A percentile compares a stretch with the other conserved stretches of the same genome.
These are phyloP conservation scores for Daedaleopsis sinensis DNA, from an alignment of 768 basidiomycete species.

Conservation along the genomic window DNA sequence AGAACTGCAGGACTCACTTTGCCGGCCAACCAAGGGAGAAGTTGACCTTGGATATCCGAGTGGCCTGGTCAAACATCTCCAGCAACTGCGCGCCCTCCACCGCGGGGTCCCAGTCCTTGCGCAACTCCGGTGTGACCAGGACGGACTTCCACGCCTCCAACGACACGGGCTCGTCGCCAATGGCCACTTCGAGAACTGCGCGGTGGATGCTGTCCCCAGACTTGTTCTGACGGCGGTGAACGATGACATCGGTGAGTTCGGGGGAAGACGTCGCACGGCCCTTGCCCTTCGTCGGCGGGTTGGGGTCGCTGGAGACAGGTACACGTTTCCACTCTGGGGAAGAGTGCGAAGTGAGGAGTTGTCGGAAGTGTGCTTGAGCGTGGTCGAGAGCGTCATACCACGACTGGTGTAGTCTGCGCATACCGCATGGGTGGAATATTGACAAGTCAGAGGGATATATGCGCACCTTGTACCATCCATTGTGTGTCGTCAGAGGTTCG, in stretches of 20 bases:
- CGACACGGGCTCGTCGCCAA: slow-evolving; percentile 55
- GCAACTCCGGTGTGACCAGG: slow-evolving; percentile 81
- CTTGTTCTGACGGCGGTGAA: slow-evolving; percentile 74
- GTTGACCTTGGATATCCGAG: slow-evolving; percentile 86
- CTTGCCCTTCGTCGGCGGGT: slow-evolving; percentile 60
- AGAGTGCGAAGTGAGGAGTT: slow-evolving; percentile 70
- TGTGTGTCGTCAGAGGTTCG: slow-evolving; percentile 14
- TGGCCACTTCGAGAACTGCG: slow-evolving; percentile 77
- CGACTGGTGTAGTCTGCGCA: slow-evolving; percentile 70
- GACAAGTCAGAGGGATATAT: neutral
- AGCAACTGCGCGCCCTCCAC: slow-evolving; percentile 83
- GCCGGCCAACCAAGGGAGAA: slow-evolving; percentile 97
- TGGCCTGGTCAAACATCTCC: slow-evolving; percentile 85
- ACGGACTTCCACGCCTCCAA: slow-evolving; percentile 83
- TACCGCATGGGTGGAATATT: neutral
- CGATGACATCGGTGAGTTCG: slow-evolving; percentile 69
- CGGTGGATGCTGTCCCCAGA: slow-evolving; percentile 79
- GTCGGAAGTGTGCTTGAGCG: slow-evolving; percentile 78
- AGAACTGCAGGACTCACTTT: slow-evolving; percentile 60
- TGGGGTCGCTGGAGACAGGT: slow-evolving; percentile 43
- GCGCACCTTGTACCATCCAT: slow-evolving; percentile 65
- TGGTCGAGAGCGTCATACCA: slow-evolving; percentile 78
- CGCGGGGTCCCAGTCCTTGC: slow-evolving; percentile 93
- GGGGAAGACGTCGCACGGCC: slow-evolving; percentile 52
- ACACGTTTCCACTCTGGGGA: slow-evolving; percentile 84